phyloP scores from a whole-genome alignment of 495 filamentous ascomycete genomes.

The Sporormia fimetaria region DNA sequence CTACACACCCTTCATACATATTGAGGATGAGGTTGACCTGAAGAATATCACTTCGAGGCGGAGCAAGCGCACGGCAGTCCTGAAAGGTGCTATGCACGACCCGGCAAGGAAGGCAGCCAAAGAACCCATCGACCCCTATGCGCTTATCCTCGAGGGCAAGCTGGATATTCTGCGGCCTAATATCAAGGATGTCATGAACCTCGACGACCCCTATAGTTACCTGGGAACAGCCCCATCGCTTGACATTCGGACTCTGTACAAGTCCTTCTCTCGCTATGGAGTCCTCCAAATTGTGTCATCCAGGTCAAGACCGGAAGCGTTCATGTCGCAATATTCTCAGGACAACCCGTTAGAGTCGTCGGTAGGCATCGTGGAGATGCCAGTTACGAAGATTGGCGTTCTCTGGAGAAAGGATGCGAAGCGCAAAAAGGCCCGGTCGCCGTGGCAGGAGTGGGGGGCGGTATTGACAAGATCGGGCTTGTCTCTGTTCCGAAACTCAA shows the following conservation, averaged over 20 bases:
- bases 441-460: slow-evolving; percentile 98
- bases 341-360: slow-evolving; percentile 78
- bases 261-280: slow-evolving; percentile 78
- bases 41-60: slow-evolving; percentile 59
- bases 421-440: slow-evolving; percentile 86
- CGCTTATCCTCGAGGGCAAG: slow-evolving; percentile 79
- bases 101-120: slow-evolving; percentile 52
- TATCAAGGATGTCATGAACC: slow-evolving; percentile 78
- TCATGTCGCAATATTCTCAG: slow-evolving; percentile 73
- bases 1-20: slow-evolving; percentile 94
- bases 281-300: slow-evolving; percentile 89
- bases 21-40: slow-evolving; percentile 81
- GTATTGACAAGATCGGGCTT: slow-evolving; percentile 89
- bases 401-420: slow-evolving; percentile 93
- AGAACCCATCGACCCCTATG: slow-evolving; percentile 91
- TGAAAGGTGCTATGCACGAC: slow-evolving; percentile 58
- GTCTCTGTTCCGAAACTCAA: slow-evolving; percentile 88
- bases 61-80: slow-evolving; percentile 51
- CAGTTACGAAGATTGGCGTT: slow-evolving; percentile 89
- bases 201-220: slow-evolving; percentile 88
- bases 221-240: slow-evolving; percentile 60
- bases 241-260: slow-evolving; percentile 67
- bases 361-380: slow-evolving; percentile 92
- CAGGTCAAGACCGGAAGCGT: slow-evolving; percentile 85
- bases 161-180: slow-evolving; percentile 71